Evolutionary conservation across 768 basidiomycete genomes (phyloP), one percentile per base, ranked within the genome.

Genomic region (Trametes cubensis): DNA sequence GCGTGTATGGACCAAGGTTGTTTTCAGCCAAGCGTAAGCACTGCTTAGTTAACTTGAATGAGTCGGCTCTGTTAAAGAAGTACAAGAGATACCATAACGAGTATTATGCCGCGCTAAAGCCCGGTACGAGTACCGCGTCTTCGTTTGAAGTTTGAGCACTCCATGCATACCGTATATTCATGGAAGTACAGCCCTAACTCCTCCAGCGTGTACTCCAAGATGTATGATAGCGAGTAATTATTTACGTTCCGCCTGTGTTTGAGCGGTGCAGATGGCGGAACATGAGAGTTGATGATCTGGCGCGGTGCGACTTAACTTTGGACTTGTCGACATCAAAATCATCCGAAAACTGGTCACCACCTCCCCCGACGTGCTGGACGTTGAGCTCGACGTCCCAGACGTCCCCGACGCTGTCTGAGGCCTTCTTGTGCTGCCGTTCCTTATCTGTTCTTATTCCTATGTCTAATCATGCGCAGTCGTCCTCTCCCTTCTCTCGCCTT

Each of bases 401-500:
- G 55, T 54, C 51, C 40, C 46, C 14, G 42, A 53, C 61, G 55
- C 38, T 40, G 38, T 34, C 34, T 53, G 49, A 63, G 54, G 45
- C 21, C 20, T 41, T 28, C 48, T 42, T 58, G 53, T 40, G 38
- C 28, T 18, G 48, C 30, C 62, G 25, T 46, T 59, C 58, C n/a
- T 59, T 64, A 30, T 18, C 47, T 26, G 40, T 59, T 54, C n/a
- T 59, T 64, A 30, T 18, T 18, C 47, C 39, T 38, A 64, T 64
- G 63, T 58, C 63, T 20, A 51, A 51, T 20, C 63, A 60, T 51
- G 58, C 63, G 54, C 60, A 74, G 60, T 23, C 68, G 28, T 65
- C 66, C 25, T 72, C 74, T 30, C 67, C 78, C 21, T 74, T 75
- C 55, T 69, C 78, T 47, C 68, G 82, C 14, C 73, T 80, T 38